These are phyloP conservation scores for Cryptococcus sp. DNA, from an alignment of 1,284 basidiomycete genomes.

Conservation along the genomic window DNA sequence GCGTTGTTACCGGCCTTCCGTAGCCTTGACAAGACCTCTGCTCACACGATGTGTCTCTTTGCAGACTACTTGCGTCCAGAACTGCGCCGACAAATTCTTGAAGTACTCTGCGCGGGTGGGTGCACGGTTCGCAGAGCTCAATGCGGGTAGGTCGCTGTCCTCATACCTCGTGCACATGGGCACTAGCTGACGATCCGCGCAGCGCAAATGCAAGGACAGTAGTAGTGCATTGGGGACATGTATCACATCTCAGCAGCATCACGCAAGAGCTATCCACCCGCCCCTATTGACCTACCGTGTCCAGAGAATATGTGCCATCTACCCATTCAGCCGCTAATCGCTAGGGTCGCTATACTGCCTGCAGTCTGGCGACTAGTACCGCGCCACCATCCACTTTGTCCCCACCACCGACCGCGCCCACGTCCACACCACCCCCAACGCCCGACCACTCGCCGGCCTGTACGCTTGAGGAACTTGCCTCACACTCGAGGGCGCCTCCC, in stretches of 20 bases:
- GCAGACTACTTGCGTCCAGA: slow-evolving; percentile 58
- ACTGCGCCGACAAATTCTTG: slow-evolving; percentile 86
- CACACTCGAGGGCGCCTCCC: too few relatives aligned
- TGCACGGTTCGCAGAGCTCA: slow-evolving; percentile 84
- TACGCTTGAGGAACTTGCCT: too few relatives aligned
- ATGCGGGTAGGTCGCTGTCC: slow-evolving; percentile 64
- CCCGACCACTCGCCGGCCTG: too few relatives aligned
- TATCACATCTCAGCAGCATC: slow-evolving; percentile 4
- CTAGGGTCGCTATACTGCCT: too few relatives aligned
- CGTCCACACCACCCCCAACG: too few relatives aligned
- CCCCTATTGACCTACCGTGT: too few relatives aligned
- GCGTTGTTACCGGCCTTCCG: slow-evolving; percentile 19
- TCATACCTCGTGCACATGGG: not conserved
- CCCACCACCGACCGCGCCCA: too few relatives aligned
- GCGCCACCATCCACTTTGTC: too few relatives aligned
- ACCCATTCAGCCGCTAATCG: too few relatives aligned
- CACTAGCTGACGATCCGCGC: slow-evolving; percentile 2
- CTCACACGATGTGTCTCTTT: not conserved
- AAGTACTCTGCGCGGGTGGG: slow-evolving; percentile 95
- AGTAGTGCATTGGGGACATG: slow-evolving; percentile 5
- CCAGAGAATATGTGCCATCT: too few relatives aligned
- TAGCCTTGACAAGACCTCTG: not conserved
- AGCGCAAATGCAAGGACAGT: slow-evolving; percentile 13
- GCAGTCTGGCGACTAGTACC: too few relatives aligned
- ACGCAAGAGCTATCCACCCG: not conserved